Evolutionary conservation across 2,329 filamentous ascomycete genomes (phyloP), one percentile per base, ranked within the genome.

Genomic region (Phyllosticta citriasiana): DNA sequence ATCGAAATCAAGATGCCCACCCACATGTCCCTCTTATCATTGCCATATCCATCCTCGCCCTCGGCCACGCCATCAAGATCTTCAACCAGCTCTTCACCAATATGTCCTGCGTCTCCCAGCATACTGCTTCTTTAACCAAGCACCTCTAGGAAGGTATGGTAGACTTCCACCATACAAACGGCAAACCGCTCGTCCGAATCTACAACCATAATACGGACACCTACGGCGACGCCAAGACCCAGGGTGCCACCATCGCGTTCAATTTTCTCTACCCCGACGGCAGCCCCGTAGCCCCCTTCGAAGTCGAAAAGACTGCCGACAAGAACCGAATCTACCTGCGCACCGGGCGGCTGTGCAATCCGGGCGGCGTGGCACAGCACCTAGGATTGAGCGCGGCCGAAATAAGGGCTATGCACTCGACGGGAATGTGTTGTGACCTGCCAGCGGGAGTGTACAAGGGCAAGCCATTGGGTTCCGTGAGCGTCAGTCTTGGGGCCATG

Each of bases 1-100:
- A 96, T 95, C 2, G 79, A 84, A 57, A 95, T 70, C 77, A 93
- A 80, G 66, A 93, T 92, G 0, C 89, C 90, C 22, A 90, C 83
- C 79, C 89, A 89, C 69, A 84, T 81, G 2, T 84, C 87, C 27
- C 81, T 82, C 62, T 81, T 76, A 0, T 84, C 86, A 2, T 81
- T 82, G 8, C 79, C 74, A 72, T 91, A 93, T 0, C 85, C 87
- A 71, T 88, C 63, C 74, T 87, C 59, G 85, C 85, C 0, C 74
- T 87, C 22, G 81, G 80, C 2, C 78, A 83, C 62, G 84, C 84
- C 2, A 81, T 87, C 30, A 77, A 80, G 40, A 78, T 80, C 0
- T 83, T 88, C 68, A 68, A 72, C 35, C 73, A 77, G 30, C 70
- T 88, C 2, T 88, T 82, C 67, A 79, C 79, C 1, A 80, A 78